Evolutionary conservation across 192 early-diverging fungal species (phyloP).

Genomic region (Backusella westeae): DNA sequence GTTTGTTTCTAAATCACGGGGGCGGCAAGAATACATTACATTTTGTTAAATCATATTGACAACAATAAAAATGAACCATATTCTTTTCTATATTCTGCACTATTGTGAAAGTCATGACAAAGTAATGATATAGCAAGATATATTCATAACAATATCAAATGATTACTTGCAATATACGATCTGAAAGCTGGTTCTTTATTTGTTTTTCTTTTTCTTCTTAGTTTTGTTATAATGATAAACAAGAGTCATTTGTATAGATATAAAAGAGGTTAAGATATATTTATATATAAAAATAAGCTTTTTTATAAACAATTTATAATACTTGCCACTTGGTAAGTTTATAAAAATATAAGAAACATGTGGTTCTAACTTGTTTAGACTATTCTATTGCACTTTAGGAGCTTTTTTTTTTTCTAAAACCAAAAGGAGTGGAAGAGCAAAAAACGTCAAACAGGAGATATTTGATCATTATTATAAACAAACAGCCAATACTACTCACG

Average conservation of each 20-base stretch:
- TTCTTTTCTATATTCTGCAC: neutral
- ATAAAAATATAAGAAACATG: too few species aligned
- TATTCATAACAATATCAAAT: neutral
- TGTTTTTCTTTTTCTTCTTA: neutral
- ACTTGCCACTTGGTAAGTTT: neutral
- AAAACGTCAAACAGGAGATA: neutral
- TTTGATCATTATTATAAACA: neutral
- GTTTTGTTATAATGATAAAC: neutral
- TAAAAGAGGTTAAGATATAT: neutral
- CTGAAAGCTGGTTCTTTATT: neutral
- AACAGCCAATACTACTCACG: neutral
- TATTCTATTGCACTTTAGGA: neutral
- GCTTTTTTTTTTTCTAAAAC: neutral
- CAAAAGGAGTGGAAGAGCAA: neutral
- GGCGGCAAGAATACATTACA: neutral
- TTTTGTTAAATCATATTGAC: neutral
- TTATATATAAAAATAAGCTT: neutral
- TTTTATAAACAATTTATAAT: neutral
- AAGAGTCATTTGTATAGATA: neutral
- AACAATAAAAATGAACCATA: neutral
- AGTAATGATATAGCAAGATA: neutral
- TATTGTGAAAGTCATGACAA: neutral
- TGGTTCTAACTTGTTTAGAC: neutral
- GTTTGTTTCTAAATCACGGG: neutral
- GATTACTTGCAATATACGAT: neutral